Conservation (phyloP, 768 basidiomycete species). For the Baorangia bicolor region DNA sequence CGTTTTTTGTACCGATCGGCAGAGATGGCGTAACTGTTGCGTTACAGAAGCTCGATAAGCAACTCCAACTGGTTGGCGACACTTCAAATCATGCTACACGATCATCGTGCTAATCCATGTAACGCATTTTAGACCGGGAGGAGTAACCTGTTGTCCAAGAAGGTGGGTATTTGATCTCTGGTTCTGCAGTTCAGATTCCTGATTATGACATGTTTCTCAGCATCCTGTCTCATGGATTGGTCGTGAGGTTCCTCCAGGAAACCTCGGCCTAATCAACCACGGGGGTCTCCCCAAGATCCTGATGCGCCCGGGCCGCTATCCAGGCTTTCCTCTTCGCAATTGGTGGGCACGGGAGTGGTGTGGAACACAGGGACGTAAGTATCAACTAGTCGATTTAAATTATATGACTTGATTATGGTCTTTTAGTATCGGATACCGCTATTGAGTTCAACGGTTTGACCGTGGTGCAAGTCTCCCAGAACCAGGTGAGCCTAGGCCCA, state of each 20-base stretch:
- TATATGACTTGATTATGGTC: background rate
- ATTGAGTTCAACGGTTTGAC: slow-evolving; percentile 79
- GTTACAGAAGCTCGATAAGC: slow-evolving; percentile 63
- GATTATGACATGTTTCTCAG: slow-evolving; percentile 26
- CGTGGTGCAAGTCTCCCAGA: slow-evolving; percentile 86
- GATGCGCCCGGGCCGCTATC: slow-evolving; percentile 74
- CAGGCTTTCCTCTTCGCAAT: slow-evolving; percentile 70
- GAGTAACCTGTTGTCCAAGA: slow-evolving; percentile 59
- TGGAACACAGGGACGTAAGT: slow-evolving; percentile 67
- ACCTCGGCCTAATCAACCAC: slow-evolving; percentile 73
- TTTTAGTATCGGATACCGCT: slow-evolving; percentile 74
- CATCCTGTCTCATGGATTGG: slow-evolving; percentile 68
- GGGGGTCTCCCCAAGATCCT: slow-evolving; percentile 80
- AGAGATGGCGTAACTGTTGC: slow-evolving; percentile 68
- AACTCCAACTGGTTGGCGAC: slow-evolving; percentile 44
- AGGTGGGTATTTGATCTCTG: slow-evolving; percentile 35
- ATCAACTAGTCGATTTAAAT: background rate
- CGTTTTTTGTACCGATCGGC: slow-evolving; percentile 70
- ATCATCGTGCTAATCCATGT: slow-evolving; percentile 3
- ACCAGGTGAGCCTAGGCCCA: slow-evolving; percentile 45
- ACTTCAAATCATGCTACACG: background rate
- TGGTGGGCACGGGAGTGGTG: slow-evolving; percentile 83
- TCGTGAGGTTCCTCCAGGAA: slow-evolving; percentile 68
- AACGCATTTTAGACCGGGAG: slow-evolving; percentile 49
- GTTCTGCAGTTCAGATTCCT: background rate